Evolutionary conservation across 2,329 filamentous ascomycete species (phyloP).

Genomic region (Microdochium paspali): DNA sequence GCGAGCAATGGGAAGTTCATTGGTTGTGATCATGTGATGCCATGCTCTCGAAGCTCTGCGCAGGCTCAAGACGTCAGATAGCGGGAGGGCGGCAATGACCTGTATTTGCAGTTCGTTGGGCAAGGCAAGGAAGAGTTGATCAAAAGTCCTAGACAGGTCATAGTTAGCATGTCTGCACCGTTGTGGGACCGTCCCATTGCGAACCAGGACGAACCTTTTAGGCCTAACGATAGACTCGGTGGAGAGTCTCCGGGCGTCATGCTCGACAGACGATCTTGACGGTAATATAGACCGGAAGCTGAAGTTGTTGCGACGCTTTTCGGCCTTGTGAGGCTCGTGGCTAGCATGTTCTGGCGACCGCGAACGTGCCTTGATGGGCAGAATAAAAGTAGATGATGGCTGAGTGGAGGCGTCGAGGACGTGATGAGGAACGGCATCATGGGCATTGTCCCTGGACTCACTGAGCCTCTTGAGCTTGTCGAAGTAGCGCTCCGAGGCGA

Average conservation of each 20-base stretch:
- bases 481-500: constrained; percentile 56
- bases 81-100: constrained; percentile 48
- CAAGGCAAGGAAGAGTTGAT: constrained; percentile 46
- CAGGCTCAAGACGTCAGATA: constrained; percentile 51
- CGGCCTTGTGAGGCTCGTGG: constrained; percentile 19
- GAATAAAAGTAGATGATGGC: constrained; percentile 33
- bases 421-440: constrained; percentile 16
- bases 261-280: constrained; percentile 18
- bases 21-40: constrained; percentile 48
- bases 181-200: neutral
- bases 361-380: constrained; percentile 28
- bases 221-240: constrained; percentile 11
- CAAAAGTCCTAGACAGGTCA: constrained; percentile 25
- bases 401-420: constrained; percentile 15
- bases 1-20: constrained; percentile 52
- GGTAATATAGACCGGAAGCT: constrained; percentile 20
- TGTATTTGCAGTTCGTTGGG: constrained; percentile 56
- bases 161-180: constrained; percentile 6
- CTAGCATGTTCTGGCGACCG: constrained; percentile 22
- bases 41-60: constrained; percentile 49
- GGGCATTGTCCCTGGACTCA: constrained; percentile 34
- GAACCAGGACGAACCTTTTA: constrained; percentile 12
- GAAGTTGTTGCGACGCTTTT: constrained; percentile 19
- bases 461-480: constrained; percentile 49
- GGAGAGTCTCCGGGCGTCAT: constrained; percentile 15